phyloP scores from a whole-genome alignment of 768 basidiomycete genomes.

The Boletellus ananiceps region DNA sequence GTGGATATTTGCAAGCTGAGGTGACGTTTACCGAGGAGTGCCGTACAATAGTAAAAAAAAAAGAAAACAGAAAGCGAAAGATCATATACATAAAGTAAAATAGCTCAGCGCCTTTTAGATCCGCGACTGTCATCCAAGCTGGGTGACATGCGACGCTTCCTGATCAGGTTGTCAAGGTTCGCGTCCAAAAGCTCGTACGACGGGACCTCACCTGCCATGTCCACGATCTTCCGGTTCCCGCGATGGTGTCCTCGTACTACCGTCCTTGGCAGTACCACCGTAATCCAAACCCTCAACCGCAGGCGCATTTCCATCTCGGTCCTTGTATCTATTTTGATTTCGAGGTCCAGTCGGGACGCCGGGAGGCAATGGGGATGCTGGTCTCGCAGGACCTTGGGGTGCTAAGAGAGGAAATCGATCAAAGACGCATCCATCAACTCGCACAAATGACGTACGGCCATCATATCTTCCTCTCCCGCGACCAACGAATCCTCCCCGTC shows the following conservation, averaged over 20 bases:
- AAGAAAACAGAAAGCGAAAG: neutral
- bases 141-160: slow-evolving; percentile 75
- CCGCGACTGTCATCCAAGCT: slow-evolving; percentile 61
- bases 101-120: slow-evolving; percentile 63
- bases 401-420: slow-evolving; percentile 14
- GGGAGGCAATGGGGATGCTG: slow-evolving; percentile 81
- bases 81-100: slow-evolving; percentile 25
- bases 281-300: slow-evolving; percentile 89
- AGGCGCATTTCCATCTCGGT: slow-evolving; percentile 78
- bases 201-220: slow-evolving; percentile 46
- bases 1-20: slow-evolving; percentile 1
- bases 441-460: slow-evolving; percentile 33
- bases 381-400: slow-evolving; percentile 58
- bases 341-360: slow-evolving; percentile 85
- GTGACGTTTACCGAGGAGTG: slow-evolving; percentile 11
- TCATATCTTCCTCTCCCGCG: slow-evolving; percentile 38
- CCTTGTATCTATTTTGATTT: slow-evolving; percentile 88
- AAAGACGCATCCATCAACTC: neutral
- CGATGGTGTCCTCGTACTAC: slow-evolving; percentile 48
- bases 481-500: slow-evolving; percentile 38
- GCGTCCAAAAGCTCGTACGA: neutral
- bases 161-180: slow-evolving; percentile 24
- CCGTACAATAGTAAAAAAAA: slow-evolving; percentile 24
- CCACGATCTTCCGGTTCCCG: slow-evolving; percentile 66
- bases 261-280: slow-evolving; percentile 54